phyloP scores from a whole-genome alignment of 768 basidiomycete species.

The Vararia minispora region DNA sequence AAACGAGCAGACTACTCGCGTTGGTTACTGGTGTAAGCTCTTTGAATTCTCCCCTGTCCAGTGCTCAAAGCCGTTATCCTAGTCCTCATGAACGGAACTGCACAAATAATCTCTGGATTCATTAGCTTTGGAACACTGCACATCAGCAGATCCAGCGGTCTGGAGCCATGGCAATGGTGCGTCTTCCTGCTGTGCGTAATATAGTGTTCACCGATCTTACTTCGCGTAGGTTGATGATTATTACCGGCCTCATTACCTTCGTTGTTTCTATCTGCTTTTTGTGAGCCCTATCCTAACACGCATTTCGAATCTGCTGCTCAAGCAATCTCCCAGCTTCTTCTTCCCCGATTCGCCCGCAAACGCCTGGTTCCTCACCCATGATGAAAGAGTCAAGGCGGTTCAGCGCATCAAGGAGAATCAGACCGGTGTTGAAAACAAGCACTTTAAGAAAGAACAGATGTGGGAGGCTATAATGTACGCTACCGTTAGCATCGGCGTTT shows the following conservation, averaged over 20 bases:
- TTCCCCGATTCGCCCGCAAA: conserved; percentile 69
- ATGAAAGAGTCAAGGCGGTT: conserved; percentile 55
- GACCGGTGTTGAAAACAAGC: conserved; percentile 75
- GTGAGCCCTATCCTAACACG: conserved; percentile 22
- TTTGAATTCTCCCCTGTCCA: not conserved
- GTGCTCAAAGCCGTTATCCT: not conserved
- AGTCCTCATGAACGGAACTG: conserved; percentile 73
- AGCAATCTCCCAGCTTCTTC: conserved; percentile 35
- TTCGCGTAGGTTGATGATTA: conserved; percentile 51
- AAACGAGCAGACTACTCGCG: conserved; percentile 53
- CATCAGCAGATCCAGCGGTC: conserved; percentile 38
- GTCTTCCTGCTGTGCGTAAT: conserved; percentile 3
- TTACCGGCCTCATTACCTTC: conserved; percentile 52
- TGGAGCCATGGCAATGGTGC: conserved; percentile 70
- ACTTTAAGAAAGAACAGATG: conserved; percentile 75
- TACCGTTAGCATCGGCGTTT: no score
- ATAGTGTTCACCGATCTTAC: conserved; percentile 7
- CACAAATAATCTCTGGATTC: conserved; percentile 63
- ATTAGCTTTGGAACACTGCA: conserved; percentile 57
- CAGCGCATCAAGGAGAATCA: conserved; percentile 65
- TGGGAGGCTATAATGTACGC: no score
- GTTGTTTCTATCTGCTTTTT: conserved; percentile 41
- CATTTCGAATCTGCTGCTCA: not conserved
- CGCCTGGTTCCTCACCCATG: conserved; percentile 61
- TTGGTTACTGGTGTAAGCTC: conserved; percentile 68